Evolutionary conservation across 140 eudicot species (phyloP), one percentile per base, ranked within the genome.

Genomic region (Flaveria floridana): DNA sequence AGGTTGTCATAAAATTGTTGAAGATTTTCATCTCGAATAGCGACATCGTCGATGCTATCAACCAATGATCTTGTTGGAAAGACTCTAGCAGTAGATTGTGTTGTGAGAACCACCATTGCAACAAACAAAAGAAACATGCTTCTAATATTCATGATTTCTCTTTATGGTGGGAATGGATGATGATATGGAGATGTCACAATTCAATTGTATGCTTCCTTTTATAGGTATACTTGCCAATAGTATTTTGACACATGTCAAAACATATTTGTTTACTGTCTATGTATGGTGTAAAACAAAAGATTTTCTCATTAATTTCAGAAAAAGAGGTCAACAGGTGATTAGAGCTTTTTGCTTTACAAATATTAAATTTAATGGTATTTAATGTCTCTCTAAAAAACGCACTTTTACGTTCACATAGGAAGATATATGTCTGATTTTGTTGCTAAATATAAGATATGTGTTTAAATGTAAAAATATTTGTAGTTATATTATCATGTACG

Each of bases 31-130:
- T 34, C 41, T 34, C 7, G 41, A 34, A 34, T 34, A 34, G 8
- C 41, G 8, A 6, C 41, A 34, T 34, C 41, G 8, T 34, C 41
- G 41, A 6, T 34, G 41, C 41, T 34, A 34, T 34, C 41, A 34
- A 34, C 8, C 41, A 34, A 34, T 0, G 41, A 34, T 34, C 7
- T 34, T 34, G 41, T 34, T 34, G 8, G 41, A 34, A 34, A 34
- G 41, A 34, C n/a, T 73, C 83, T 79, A 65, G 79, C 76, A 47
- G 14, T 46, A 37, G 79, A 56, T 46, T 51, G 66, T 67, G 76
- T 56, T 47, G 65, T 30, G 71, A 79, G 59, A 73, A 67, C 71
- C 71, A 67, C 83, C 79, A 73, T 73, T 30, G 66, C 79, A 30
- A 73, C 28, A 13, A 73, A 68, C 25, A 58, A 41, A 79, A 57